Conservation (phyloP, 768 basidiomycete species). For the Lepiota venenata region DNA sequence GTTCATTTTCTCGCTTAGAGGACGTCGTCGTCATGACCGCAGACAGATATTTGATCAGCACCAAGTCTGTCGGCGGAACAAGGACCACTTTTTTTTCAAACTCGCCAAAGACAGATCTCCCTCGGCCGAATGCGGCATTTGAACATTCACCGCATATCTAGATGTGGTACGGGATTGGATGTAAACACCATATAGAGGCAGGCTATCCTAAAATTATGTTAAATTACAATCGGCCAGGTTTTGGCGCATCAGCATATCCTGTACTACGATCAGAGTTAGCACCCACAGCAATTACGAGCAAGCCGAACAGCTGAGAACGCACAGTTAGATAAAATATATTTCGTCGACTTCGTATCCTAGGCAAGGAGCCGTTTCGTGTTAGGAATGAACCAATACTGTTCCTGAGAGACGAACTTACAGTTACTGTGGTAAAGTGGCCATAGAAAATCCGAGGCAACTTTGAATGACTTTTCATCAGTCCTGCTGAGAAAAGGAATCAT, state of each 20-base stretch:
- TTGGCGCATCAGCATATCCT: constrained; percentile 44
- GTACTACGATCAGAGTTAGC: constrained; percentile 28
- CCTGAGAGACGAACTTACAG: constrained; percentile 35
- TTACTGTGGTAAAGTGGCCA: constrained; percentile 66
- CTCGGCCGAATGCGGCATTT: no score
- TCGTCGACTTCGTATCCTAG: constrained; percentile 57
- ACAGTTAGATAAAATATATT: constrained; percentile 47
- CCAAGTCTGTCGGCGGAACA: no score
- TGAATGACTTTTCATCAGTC: constrained; percentile 41
- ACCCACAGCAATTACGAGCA: background rate
- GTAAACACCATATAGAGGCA: no score
- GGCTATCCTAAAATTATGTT: constrained; percentile 17
- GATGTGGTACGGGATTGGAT: no score
- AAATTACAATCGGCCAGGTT: constrained; percentile 39
- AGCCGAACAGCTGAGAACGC: constrained; percentile 14
- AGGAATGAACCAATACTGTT: background rate
- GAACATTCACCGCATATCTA: no score
- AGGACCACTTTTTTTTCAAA: no score
- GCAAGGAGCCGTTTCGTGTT: constrained; percentile 7
- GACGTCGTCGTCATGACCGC: no score
- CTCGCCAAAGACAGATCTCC: no score
- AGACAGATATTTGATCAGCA: no score
- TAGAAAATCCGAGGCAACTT: constrained; percentile 49
- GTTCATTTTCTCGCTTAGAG: no score
- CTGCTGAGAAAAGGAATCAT: constrained; percentile 23